A percentile compares a stretch with the other conserved stretches of the same genome.
These are phyloP conservation scores for Hibiscus trionum DNA, from an alignment of 345 rosid species.

Conservation along the genomic window DNA sequence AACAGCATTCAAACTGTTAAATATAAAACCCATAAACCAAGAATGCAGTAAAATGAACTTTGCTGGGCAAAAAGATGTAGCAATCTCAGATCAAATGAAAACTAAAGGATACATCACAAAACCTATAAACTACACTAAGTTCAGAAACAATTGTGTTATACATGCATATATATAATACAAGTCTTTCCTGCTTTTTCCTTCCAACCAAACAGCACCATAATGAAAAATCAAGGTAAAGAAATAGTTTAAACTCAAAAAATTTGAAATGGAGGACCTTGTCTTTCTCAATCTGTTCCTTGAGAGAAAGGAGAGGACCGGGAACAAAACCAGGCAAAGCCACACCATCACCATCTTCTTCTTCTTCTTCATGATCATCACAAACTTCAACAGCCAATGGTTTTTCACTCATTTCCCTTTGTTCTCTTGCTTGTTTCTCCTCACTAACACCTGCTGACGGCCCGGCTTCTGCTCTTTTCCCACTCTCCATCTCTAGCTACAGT, in stretches of 20 bases:
- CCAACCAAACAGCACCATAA: neutral
- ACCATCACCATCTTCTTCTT: conserved; percentile 17
- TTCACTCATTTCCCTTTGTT: conserved; percentile 14
- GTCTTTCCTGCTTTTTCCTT: neutral
- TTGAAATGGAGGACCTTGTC: conserved; percentile 32
- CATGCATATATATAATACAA: neutral
- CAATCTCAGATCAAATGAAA: neutral
- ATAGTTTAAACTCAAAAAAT: neutral
- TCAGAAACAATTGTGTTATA: too few relatives aligned
- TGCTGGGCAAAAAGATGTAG: neutral
- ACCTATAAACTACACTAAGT: too few relatives aligned
- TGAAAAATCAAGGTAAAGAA: neutral
- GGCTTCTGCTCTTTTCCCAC: conserved; percentile 22
- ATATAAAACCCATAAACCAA: neutral
- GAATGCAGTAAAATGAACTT: neutral
- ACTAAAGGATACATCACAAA: too few relatives aligned
- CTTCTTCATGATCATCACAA: conserved; percentile 13
- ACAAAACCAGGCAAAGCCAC: conserved; percentile 30
- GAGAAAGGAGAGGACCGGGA: conserved; percentile 51
- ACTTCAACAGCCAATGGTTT: conserved; percentile 8
- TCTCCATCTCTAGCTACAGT: conserved; percentile 17
- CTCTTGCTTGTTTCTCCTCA: conserved; percentile 15
- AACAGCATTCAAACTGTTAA: neutral
- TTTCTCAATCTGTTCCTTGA: conserved; percentile 55
- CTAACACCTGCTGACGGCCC: conserved; percentile 20